Evolutionary conservation across 2,329 filamentous ascomycete genomes (phyloP).

Genomic region (Tympanopsis confertula): DNA sequence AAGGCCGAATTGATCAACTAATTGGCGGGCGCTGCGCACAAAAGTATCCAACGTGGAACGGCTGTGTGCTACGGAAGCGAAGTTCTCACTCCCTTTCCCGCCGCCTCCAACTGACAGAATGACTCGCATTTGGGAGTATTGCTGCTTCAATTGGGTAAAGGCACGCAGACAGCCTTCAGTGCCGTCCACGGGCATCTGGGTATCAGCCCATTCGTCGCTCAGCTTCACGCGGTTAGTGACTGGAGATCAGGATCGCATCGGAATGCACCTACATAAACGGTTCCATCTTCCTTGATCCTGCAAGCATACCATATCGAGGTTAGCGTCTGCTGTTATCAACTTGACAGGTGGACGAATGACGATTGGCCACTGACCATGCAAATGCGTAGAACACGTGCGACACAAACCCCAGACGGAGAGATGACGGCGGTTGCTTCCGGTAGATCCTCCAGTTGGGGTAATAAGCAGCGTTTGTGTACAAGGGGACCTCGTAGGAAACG

Average conservation of each 20-base stretch:
- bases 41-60: conserved; percentile 36
- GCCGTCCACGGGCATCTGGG: conserved; percentile 46
- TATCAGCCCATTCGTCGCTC: conserved; percentile 54
- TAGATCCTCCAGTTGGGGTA: conserved; percentile 49
- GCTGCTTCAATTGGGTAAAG: conserved; percentile 35
- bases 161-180: conserved; percentile 47
- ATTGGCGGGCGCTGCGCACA: conserved; percentile 34
- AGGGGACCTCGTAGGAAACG: not conserved
- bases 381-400: conserved; percentile 50
- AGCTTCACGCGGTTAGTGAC: too few species aligned
- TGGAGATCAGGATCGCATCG: too few species aligned
- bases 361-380: conserved; percentile 31
- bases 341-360: not conserved
- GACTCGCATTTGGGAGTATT: conserved; percentile 43
- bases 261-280: conserved; percentile 45
- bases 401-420: conserved; percentile 37
- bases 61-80: conserved; percentile 41
- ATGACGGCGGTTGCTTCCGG: conserved; percentile 38
- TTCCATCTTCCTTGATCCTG: conserved; percentile 39
- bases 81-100: conserved; percentile 47
- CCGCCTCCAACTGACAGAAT: conserved; percentile 56
- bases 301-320: not conserved
- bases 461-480: conserved; percentile 39
- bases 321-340: not conserved
- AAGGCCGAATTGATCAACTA: conserved; percentile 44